Evolutionary conservation across 2,329 filamentous ascomycete genomes (phyloP).

Genomic region (Amylocarpus encephaloides): DNA sequence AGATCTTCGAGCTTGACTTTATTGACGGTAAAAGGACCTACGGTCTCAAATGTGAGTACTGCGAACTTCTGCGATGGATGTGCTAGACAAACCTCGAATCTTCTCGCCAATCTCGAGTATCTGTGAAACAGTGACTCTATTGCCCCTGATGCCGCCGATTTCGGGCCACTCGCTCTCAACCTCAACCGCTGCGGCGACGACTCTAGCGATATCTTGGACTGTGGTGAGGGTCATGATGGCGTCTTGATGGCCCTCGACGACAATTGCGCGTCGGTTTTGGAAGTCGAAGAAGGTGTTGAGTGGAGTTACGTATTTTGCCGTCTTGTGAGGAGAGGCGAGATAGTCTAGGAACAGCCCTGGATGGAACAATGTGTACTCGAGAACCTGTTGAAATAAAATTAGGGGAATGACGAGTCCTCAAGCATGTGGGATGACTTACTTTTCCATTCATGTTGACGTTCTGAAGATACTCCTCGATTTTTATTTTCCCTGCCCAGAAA

Average conservation of each 20-base stretch:
- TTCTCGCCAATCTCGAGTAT: slow-evolving; percentile 36
- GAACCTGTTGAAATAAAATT: slow-evolving; percentile 29
- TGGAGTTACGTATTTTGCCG: slow-evolving; percentile 34
- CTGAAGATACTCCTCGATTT: slow-evolving; percentile 43
- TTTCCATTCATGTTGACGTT: slow-evolving; percentile 40
- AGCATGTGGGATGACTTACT: slow-evolving; percentile 7
- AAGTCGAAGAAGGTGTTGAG: slow-evolving; percentile 31
- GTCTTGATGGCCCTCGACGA: slow-evolving; percentile 37
- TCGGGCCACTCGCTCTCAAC: slow-evolving; percentile 30
- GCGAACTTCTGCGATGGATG: slow-evolving; percentile 26
- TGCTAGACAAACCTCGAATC: slow-evolving; percentile 34
- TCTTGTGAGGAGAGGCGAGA: slow-evolving; percentile 39
- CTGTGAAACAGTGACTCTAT: slow-evolving; percentile 22
- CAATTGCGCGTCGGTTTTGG: slow-evolving; percentile 35
- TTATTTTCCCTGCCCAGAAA: slow-evolving; percentile 46
- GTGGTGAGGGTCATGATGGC: slow-evolving; percentile 39
- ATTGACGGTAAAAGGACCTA: slow-evolving; percentile 38
- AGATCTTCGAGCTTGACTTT: slow-evolving; percentile 43
- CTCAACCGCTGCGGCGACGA: slow-evolving; percentile 31
- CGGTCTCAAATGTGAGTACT: too few species aligned
- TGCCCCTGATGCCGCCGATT: slow-evolving; percentile 30
- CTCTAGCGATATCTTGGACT: slow-evolving; percentile 36
- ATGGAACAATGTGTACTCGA: slow-evolving; percentile 46
- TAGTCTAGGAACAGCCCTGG: slow-evolving; percentile 44
- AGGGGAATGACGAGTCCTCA: not conserved